These are phyloP conservation scores for Austroboletus novae-zelandiae DNA, from an alignment of 1,284 basidiomycete genomes.

Conservation along the genomic window DNA sequence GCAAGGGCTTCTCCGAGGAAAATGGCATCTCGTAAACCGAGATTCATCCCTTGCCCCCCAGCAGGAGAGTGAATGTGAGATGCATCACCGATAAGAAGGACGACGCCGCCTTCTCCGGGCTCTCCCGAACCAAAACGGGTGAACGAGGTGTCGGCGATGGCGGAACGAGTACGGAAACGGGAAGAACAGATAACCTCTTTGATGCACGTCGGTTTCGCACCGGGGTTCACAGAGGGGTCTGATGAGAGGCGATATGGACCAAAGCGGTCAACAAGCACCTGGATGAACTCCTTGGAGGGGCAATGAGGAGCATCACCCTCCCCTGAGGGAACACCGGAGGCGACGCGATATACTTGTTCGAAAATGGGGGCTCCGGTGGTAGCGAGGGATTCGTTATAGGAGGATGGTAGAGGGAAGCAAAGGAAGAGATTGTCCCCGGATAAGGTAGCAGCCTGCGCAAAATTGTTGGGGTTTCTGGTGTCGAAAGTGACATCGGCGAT, in stretches of 20 bases:
- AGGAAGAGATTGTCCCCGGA: constrained; percentile 30
- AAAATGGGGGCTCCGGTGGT: constrained; percentile 6
- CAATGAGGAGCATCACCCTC: constrained; percentile 33
- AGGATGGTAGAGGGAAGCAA: constrained; percentile 25
- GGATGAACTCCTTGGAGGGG: constrained; percentile 36
- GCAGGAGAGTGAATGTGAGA: constrained; percentile 46
- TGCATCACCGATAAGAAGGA: constrained; percentile 42
- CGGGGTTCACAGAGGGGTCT: constrained; percentile 19
- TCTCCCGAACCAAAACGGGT: constrained; percentile 20
- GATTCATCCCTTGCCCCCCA: constrained; percentile 50
- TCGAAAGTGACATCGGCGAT: constrained; percentile 24
- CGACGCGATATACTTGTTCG: constrained; percentile 34
- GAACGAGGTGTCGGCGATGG: constrained; percentile 36
- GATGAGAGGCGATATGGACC: constrained; percentile 29
- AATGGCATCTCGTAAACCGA: constrained; percentile 44
- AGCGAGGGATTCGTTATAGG: constrained; percentile 25
- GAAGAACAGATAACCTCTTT: constrained; percentile 37
- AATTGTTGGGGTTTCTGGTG: not conserved
- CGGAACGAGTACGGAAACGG: constrained; percentile 40
- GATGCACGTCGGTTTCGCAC: constrained; percentile 19
- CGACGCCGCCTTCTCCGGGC: constrained; percentile 14
- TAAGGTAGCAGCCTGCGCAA: constrained; percentile 1
- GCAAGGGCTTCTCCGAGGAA: constrained; percentile 28
- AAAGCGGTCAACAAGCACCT: constrained; percentile 36
- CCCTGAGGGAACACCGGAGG: constrained; percentile 30